These are phyloP conservation scores for Pichia sp. DNA, from an alignment of 1,139 yeast genomes.

Conservation along the genomic window DNA sequence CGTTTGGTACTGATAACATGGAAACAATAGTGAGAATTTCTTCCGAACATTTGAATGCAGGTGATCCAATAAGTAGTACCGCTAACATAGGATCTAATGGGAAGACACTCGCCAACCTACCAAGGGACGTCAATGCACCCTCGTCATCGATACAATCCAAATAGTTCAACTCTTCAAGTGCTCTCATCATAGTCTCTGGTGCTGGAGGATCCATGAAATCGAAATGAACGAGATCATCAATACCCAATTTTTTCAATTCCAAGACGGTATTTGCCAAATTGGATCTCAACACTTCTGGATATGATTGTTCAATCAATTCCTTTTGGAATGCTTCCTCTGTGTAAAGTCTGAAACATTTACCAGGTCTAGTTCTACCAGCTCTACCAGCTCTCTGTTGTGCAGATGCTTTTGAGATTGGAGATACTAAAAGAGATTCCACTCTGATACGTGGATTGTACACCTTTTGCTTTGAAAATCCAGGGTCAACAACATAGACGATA, in stretches of 20 bases:
- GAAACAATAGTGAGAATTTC: conserved; percentile 88
- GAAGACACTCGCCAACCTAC: conserved; percentile 84
- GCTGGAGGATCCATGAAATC: conserved; percentile 99
- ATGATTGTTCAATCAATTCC: conserved; percentile 89
- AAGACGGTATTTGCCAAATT: conserved; percentile 88
- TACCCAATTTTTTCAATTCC: conserved; percentile 86
- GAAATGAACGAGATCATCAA: conserved; percentile 94
- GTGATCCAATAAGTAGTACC: conserved; percentile 82
- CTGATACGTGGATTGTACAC: conserved; percentile 95
- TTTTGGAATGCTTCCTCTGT: conserved; percentile 96
- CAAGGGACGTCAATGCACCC: conserved; percentile 83
- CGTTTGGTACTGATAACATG: conserved; percentile 71
- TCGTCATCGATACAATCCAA: conserved; percentile 86
- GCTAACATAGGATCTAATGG: conserved; percentile 96
- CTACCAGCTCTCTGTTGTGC: conserved; percentile 99
- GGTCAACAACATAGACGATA: conserved; percentile 94
- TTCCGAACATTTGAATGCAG: conserved; percentile 79
- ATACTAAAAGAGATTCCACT: conserved; percentile 88
- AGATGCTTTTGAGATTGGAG: conserved; percentile 97
- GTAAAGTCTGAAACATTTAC: conserved; percentile 92
- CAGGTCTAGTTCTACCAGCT: conserved; percentile 99
- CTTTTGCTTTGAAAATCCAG: conserved; percentile 94
- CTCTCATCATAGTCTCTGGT: conserved; percentile 99
- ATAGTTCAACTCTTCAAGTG: conserved; percentile 89
- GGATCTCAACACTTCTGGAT: conserved; percentile 90